Conservation (phyloP, 2,329 filamentous ascomycete genomes). For the Colletotrichum australisinense region DNA sequence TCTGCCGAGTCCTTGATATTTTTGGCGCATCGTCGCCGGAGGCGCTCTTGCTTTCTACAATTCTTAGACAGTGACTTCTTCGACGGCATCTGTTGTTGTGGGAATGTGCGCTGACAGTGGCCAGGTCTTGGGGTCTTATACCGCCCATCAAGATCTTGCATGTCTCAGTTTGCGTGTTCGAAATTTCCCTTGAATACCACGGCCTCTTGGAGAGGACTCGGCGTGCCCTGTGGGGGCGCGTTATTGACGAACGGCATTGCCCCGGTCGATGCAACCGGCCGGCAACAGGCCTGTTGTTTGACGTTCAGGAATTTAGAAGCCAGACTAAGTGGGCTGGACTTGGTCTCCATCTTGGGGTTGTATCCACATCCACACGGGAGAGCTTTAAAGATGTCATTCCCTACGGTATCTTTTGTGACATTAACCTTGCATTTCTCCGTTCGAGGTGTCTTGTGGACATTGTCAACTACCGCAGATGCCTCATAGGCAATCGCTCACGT, state of each 20-base stretch:
- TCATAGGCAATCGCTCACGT: not conserved
- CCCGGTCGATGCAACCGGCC: not conserved
- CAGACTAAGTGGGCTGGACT: not conserved
- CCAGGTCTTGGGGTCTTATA: slow-evolving; percentile 1
- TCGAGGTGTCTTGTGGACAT: not conserved
- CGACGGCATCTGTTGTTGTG: too few species aligned
- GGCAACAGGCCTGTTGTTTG: slow-evolving; percentile 1
- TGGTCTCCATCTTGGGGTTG: slow-evolving; percentile 12
- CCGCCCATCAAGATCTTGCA: not conserved
- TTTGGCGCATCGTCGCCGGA: not conserved
- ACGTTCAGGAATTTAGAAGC: not conserved
- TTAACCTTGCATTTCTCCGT: not conserved
- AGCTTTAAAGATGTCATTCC: slow-evolving; percentile 16
- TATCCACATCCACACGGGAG: not conserved
- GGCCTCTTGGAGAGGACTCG: not conserved
- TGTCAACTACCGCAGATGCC: not conserved
- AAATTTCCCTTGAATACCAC: slow-evolving; percentile 1
- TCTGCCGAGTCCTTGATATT: slow-evolving; percentile 12
- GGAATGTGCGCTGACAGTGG: not conserved
- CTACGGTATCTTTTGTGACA: not conserved
- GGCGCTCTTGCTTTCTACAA: not conserved
- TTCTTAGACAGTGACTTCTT: not conserved
- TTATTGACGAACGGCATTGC: not conserved
- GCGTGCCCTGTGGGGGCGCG: not conserved
- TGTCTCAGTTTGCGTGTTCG: slow-evolving; percentile 25